These are phyloP conservation scores for Lodderomyces elongisporus DNA, from an alignment of 1,139 yeast species.

Conservation along the genomic window DNA sequence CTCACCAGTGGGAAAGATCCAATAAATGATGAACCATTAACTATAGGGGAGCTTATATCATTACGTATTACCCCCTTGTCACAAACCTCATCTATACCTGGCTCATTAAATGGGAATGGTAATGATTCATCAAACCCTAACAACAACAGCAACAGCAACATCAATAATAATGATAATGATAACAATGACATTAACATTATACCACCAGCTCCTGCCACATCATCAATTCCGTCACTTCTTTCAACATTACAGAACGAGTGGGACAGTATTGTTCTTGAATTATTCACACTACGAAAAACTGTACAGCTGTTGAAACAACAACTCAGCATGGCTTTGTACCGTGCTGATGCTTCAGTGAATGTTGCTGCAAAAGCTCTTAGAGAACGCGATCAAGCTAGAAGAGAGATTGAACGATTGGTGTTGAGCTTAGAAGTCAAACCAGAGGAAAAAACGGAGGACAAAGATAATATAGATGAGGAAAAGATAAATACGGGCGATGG, in stretches of 20 bases:
- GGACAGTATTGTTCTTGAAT: slow-evolving; percentile 83
- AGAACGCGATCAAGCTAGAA: slow-evolving; percentile 70
- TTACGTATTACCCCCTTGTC: slow-evolving; percentile 19
- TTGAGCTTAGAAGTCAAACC: slow-evolving; percentile 13
- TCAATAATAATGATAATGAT: no score
- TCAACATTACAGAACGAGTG: slow-evolving; percentile 80
- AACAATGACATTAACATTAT: no score
- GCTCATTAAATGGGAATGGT: no score
- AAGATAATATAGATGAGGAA: slow-evolving; percentile 2
- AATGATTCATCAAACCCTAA: slow-evolving; percentile 10
- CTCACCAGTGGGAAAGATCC: slow-evolving; percentile 73
- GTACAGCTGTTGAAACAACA: slow-evolving; percentile 64
- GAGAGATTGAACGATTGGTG: slow-evolving; percentile 50
- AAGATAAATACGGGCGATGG: slow-evolving; percentile 13
- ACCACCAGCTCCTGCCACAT: slow-evolving; percentile 49
- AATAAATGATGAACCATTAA: slow-evolving; percentile 56
- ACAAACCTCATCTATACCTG: not conserved
- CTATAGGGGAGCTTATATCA: slow-evolving; percentile 53
- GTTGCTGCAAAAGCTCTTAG: slow-evolving; percentile 72
- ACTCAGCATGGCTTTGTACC: slow-evolving; percentile 70
- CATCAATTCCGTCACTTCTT: slow-evolving; percentile 74
- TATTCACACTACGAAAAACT: slow-evolving; percentile 71
- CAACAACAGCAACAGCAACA: slow-evolving; percentile 5
- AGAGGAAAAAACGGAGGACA: slow-evolving; percentile 2
- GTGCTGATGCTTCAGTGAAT: slow-evolving; percentile 84